phyloP scores from a whole-genome alignment of 2,329 filamentous ascomycete species.

The Fusarium nurragi region DNA sequence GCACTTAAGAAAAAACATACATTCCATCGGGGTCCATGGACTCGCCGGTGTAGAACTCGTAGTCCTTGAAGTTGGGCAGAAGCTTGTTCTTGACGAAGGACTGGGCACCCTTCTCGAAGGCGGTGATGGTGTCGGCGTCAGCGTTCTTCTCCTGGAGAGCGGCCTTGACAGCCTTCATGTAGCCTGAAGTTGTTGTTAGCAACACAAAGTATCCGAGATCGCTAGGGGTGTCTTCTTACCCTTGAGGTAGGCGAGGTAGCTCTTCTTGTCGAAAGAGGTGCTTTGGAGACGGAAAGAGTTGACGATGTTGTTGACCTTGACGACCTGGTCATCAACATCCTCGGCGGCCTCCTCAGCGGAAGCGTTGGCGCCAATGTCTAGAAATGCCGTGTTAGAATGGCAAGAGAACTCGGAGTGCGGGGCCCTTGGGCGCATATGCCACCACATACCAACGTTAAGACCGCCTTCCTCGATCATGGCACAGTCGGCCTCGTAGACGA shows the following conservation, averaged over 20 bases:
- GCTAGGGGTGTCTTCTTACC: conserved; percentile 58
- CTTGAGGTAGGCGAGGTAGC: conserved; percentile 86
- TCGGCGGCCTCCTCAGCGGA: conserved; percentile 91
- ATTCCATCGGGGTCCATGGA: conserved; percentile 94
- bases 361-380: conserved; percentile 93
- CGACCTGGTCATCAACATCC: conserved; percentile 71
- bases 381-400: conserved; percentile 18
- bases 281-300: conserved; percentile 88
- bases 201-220: background rate
- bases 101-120: conserved; percentile 81
- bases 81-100: conserved; percentile 84
- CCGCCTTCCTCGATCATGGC: conserved; percentile 84
- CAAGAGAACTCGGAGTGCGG: background rate
- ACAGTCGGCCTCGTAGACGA: conserved; percentile 92
- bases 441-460: conserved; percentile 74
- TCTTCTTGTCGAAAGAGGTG: conserved; percentile 87
- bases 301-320: conserved; percentile 92
- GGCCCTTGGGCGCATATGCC: background rate
- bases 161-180: conserved; percentile 90
- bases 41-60: conserved; percentile 92
- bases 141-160: conserved; percentile 71
- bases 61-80: conserved; percentile 89
- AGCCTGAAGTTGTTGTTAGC: conserved; percentile 61
- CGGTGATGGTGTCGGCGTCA: conserved; percentile 72
- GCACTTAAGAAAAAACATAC: conserved; percentile 63